Evolutionary conservation across 345 rosid species (phyloP).

Genomic region (Mallotus nudiflorus): DNA sequence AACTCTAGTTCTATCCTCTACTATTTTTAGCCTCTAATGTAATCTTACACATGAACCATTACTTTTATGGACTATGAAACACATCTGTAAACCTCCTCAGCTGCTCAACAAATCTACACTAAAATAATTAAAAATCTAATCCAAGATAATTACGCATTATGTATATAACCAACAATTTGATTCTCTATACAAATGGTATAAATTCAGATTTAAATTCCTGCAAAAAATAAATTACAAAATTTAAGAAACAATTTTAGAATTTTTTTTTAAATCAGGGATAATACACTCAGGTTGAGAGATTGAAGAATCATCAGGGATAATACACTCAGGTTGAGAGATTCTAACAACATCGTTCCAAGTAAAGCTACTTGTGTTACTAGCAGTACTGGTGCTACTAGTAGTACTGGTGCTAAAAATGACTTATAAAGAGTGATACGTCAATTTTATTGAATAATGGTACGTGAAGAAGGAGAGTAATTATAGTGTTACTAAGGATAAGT

Average conservation of each 20-base stretch:
- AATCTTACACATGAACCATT: conserved; percentile 37
- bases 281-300: too few relatives aligned
- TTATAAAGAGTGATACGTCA: neutral
- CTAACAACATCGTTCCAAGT: conserved; percentile 70
- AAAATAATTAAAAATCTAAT: neutral
- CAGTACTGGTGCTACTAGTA: too few relatives aligned
- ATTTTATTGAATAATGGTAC: neutral
- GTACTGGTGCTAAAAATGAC: neutral
- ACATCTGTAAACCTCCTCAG: conserved; percentile 60
- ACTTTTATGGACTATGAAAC: conserved; percentile 46
- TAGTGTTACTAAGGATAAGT: neutral
- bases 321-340: conserved; percentile 40
- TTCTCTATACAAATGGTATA: conserved; percentile 58
- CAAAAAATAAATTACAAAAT: neutral
- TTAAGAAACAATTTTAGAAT: too few relatives aligned
- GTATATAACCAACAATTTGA: conserved; percentile 64
- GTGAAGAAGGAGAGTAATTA: neutral
- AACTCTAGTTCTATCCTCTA: conserved; percentile 63
- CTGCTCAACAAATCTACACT: conserved; percentile 56
- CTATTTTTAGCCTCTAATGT: conserved; percentile 39
- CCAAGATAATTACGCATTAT: conserved; percentile 40
- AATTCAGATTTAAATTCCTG: conserved; percentile 66
- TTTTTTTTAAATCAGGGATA: conserved; percentile 38
- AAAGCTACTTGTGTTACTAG: conserved; percentile 33
- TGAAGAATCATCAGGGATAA: conserved; percentile 35